These are phyloP conservation scores for Tetraselmis striata DNA, from an alignment of 139 green algal genomes.

Conservation along the genomic window DNA sequence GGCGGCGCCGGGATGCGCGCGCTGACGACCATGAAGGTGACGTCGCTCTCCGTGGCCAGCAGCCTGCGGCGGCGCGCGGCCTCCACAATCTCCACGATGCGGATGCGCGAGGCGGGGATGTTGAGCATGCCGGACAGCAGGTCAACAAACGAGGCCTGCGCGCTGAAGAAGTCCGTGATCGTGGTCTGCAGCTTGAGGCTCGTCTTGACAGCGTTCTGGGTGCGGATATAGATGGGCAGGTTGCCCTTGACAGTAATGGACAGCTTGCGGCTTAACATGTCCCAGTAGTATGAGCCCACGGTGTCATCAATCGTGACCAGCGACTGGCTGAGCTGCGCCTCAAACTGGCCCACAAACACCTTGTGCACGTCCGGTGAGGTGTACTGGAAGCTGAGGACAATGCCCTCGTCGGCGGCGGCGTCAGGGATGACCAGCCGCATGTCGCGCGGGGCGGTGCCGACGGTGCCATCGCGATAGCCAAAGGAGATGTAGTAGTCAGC, in stretches of 20 bases:
- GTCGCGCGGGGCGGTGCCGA: constrained; percentile 5
- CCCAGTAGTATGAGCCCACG: constrained; percentile 5
- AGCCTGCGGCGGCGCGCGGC: neutral
- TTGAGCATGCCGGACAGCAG: constrained; percentile 4
- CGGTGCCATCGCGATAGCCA: neutral
- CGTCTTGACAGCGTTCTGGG: constrained; percentile 7
- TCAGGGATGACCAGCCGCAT: neutral
- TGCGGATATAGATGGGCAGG: neutral
- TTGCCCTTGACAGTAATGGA: constrained; percentile 1
- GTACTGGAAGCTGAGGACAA: constrained; percentile 7
- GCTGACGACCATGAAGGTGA: neutral
- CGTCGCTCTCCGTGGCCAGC: neutral
- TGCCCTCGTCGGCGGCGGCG: neutral
- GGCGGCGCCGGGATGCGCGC: too few relatives aligned
- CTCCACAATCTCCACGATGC: constrained; percentile 8
- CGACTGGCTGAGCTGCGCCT: neutral
- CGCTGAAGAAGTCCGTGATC: neutral
- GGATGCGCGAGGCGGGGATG: constrained; percentile 4
- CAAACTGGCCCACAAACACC: neutral
- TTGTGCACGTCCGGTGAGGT: constrained; percentile 7
- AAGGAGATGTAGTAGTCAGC: constrained; percentile 12
- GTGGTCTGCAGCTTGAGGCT: neutral
- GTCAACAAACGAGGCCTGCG: neutral
- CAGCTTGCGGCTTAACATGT: neutral
- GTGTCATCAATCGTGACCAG: neutral